Conservation (phyloP, 192 early-diverging fungal genomes). For the Nowakowskiella sp. region DNA sequence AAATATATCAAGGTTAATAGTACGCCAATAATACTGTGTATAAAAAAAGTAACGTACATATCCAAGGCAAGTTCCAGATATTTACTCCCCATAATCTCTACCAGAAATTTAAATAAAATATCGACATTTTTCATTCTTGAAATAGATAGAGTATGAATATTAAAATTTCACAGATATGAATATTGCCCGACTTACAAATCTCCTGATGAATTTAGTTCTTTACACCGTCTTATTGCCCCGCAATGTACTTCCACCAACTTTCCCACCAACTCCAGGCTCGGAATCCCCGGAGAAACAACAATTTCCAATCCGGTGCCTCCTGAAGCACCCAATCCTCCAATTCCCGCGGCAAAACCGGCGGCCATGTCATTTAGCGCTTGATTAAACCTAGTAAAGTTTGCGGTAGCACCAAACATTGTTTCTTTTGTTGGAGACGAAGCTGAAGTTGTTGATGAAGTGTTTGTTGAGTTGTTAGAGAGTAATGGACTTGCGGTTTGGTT, state of each 20-base stretch:
- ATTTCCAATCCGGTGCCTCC: background rate
- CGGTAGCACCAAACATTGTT: too few relatives aligned
- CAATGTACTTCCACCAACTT: slow-evolving; percentile 64
- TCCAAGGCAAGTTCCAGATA: slow-evolving; percentile 83
- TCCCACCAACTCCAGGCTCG: slow-evolving; percentile 36
- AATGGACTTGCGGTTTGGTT: background rate
- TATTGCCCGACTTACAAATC: slow-evolving; percentile 40
- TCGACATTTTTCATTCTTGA: slow-evolving; percentile 55
- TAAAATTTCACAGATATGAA: background rate
- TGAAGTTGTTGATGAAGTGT: background rate
- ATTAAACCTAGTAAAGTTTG: background rate
- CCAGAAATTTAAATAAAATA: slow-evolving; percentile 62
- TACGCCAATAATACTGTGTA: slow-evolving; percentile 4
- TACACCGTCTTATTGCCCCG: slow-evolving; percentile 68
- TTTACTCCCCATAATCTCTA: slow-evolving; percentile 69
- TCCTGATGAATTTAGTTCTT: slow-evolving; percentile 60
- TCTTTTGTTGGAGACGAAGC: background rate
- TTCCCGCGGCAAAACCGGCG: background rate
- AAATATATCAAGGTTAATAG: slow-evolving; percentile 5
- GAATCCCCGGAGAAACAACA: background rate
- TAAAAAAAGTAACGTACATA: slow-evolving; percentile 36
- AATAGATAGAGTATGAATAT: background rate
- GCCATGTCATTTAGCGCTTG: background rate
- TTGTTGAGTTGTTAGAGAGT: background rate
- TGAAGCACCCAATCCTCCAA: background rate